Percentiles rank a stretch among this genome's conserved stretches.
These are phyloP conservation scores for Phytophthora brassicae DNA, from an alignment of 352 stramenopile genomes.

Conservation along the genomic window DNA sequence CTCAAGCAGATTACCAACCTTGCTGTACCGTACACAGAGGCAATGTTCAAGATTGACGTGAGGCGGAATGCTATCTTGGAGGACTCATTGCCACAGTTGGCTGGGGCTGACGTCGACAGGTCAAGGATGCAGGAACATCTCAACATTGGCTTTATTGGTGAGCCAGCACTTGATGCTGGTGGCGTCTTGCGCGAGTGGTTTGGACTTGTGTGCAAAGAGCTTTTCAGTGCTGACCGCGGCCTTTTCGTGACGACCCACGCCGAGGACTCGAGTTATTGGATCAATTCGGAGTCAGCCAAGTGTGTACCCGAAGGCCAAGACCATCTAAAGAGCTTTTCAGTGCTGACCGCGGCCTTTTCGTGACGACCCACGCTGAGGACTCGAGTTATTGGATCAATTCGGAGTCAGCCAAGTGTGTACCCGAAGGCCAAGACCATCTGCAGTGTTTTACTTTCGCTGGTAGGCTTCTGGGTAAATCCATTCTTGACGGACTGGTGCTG, in stretches of 20 bases:
- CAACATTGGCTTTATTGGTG: slow-evolving; percentile 73
- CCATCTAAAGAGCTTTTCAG: slow-evolving; percentile 94
- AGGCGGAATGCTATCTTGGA: slow-evolving; percentile 58
- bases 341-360: slow-evolving; percentile 64
- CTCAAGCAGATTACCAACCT: slow-evolving; percentile 62
- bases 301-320: slow-evolving; percentile 39
- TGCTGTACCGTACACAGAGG: slow-evolving; percentile 60
- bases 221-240: slow-evolving; percentile 70
- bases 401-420: slow-evolving; percentile 42
- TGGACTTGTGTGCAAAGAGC: slow-evolving; percentile 63
- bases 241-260: slow-evolving; percentile 76
- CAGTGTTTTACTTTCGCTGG: slow-evolving; percentile 96
- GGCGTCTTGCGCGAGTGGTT: slow-evolving; percentile 86
- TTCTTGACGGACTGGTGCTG: slow-evolving; percentile 96
- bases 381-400: slow-evolving; percentile 87
- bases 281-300: slow-evolving; percentile 61
- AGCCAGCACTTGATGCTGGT: slow-evolving; percentile 75
- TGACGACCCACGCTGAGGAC: slow-evolving; percentile 73
- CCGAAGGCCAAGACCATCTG: slow-evolving; percentile 59
- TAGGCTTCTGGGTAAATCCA: slow-evolving; percentile 96
- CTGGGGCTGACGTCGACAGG: slow-evolving; percentile 25
- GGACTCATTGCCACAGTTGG: slow-evolving; percentile 63
- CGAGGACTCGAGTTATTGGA: slow-evolving; percentile 84
- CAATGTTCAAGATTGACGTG: slow-evolving; percentile 63
- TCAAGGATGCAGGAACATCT: slow-evolving; percentile 60